phyloP scores from a whole-genome alignment of 1,284 basidiomycete genomes.

The Cryptococcus depauperatus region DNA sequence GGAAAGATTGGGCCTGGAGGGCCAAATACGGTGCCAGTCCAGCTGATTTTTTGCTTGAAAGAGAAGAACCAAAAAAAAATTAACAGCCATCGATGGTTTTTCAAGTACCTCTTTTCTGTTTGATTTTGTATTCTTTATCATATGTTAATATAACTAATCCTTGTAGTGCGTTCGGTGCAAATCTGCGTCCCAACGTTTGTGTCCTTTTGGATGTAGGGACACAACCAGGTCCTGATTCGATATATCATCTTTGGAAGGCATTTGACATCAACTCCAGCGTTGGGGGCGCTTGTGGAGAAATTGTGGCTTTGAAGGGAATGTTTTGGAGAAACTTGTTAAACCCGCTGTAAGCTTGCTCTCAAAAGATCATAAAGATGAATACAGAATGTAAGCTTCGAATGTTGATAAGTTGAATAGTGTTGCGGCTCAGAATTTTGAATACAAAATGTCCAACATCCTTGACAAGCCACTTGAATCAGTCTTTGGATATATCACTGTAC shows the following conservation, averaged over 20 bases:
- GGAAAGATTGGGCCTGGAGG: slow-evolving; percentile 65
- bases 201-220: slow-evolving; percentile 83
- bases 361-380: background rate
- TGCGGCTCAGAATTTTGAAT: slow-evolving; percentile 90
- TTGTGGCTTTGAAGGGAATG: slow-evolving; percentile 84
- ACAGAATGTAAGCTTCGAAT: background rate
- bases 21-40: slow-evolving; percentile 72
- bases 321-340: slow-evolving; percentile 73
- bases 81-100: slow-evolving; percentile 92
- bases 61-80: slow-evolving; percentile 99
- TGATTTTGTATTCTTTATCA: slow-evolving; percentile 31
- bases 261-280: slow-evolving; percentile 91
- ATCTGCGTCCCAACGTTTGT: slow-evolving; percentile 56
- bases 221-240: slow-evolving; percentile 63
- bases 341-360: slow-evolving; percentile 55
- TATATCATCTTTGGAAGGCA: slow-evolving; percentile 89
- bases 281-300: slow-evolving; percentile 91
- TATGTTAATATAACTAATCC: slow-evolving; percentile 14
- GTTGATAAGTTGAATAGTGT: slow-evolving; percentile 46
- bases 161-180: slow-evolving; percentile 7
- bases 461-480: slow-evolving; percentile 91
- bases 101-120: slow-evolving; percentile 84
- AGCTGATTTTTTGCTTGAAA: slow-evolving; percentile 90
- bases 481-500: slow-evolving; percentile 76
- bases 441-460: slow-evolving; percentile 78